Evolutionary conservation across 2,329 filamentous ascomycete genomes (phyloP), one percentile per base, ranked within the genome.

Genomic region (Ilyonectria robusta): DNA sequence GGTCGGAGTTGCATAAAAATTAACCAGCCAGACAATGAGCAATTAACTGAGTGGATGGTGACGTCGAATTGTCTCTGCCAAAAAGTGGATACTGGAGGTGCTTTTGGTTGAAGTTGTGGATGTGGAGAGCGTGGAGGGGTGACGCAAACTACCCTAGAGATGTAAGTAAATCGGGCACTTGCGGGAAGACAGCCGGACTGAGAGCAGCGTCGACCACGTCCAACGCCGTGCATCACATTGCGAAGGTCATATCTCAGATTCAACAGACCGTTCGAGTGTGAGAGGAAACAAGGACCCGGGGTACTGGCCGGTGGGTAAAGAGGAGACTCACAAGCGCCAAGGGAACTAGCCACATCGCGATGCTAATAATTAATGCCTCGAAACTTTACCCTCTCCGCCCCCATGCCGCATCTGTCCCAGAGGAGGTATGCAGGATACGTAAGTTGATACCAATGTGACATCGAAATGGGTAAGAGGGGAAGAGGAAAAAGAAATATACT

Each of bases 21-120:
- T 54, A 47, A 42, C 17, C 51, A 13, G 21, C n/a, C 19, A 37
- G 47, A 46, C 21, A 13, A 42, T 60, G 63, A 59, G 59, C 23
- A 61, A 50, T 63, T 63, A 58, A 66, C 35, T 65, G 58, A 62
- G 23, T 53, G 56, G 55, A 55, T 42, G 48, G 70, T 70, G 73
- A 74, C 61, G 71, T 66, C 62, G 61, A 62, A 53, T 54, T 59
- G 62, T 63, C 55, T 69, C 56, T 60, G 40, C 13, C 33, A 26
- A 64, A 69, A 71, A 69, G 70, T 73, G 70, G 72, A 66, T 46
- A 65, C 65, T 44, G 17, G 29, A 42, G 40, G 40, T n/a, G 40
- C 40, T 8, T 42, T 42, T 59, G 47, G 60, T 57, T 44, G 42
- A 35, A 40, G 47, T 44, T 46, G 37, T 57, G n/a, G 17, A 33